Evolutionary conservation across 805 yeast genomes (phyloP), one percentile per base, ranked within the genome.

Genomic region (Kazachstania taianensis): DNA sequence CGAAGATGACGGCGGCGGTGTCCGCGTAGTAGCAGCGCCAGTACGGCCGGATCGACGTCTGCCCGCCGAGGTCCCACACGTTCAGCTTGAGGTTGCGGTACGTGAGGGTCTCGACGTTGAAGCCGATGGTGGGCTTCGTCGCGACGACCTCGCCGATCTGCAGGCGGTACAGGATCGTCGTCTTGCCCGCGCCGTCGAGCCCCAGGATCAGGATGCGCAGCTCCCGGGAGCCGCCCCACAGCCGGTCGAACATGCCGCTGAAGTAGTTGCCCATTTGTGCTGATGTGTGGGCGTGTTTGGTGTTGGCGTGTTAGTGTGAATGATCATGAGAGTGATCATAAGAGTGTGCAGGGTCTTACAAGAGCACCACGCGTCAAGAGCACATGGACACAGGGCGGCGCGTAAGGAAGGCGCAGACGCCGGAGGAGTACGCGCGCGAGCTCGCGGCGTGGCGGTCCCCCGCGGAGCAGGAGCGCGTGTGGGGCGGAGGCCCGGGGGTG

Each of bases 41-140:
- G 61, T 87, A 87, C 2, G 97, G 96, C 48, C 97, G 70, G 43
- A 87, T 87, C 15, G 92, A 78, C 2, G 96, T 87, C 59, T 87
- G 97, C 1, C 97, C 97, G 43, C 97, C 97, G 42, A 87, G 70
- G 65, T 87, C 97, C 97, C 97, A 87, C 59, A 89, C 94, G 58
- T 89, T 87, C 49, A 87, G 72, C 32, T 94, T 84, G 46, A 87
- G 72, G 59, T 89, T 87, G 49, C 84, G 84, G 58, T 89, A 87
- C 35, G 74, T 77, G 41, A 87, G 65, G 2, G 96, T 87, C 53
- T 89, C 97, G 23, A 87, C 97, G 54, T 87, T 89, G 70, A 87
- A 87, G 3, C 97, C 97, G 45, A 87, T 86, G 2, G 96, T 74
- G 8, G 81, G 81, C 37, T 74, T 75, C 2, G 92, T 81, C 36